These are phyloP conservation scores for Termitomyces sp. DNA, from an alignment of 768 basidiomycete genomes.

Conservation along the genomic window DNA sequence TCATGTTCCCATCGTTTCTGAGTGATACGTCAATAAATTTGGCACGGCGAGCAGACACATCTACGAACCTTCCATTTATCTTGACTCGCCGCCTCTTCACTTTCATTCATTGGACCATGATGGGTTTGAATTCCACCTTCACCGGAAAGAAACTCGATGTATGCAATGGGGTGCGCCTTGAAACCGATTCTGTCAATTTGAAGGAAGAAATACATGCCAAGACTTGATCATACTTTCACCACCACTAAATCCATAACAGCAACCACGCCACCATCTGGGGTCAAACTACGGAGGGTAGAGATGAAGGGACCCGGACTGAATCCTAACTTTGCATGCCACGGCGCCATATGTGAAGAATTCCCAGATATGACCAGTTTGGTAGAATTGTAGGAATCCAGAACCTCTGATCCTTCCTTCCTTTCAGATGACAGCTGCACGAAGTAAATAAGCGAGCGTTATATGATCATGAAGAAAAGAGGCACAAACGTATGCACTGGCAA, in stretches of 20 bases:
- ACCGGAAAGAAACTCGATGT: conserved; percentile 59
- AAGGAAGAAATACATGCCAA: background rate
- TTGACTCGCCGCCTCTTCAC: conserved; percentile 57
- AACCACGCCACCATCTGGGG: conserved; percentile 75
- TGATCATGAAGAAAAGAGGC: background rate
- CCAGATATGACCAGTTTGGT: conserved; percentile 66
- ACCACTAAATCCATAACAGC: conserved; percentile 72
- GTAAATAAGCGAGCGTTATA: background rate
- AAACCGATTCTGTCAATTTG: background rate
- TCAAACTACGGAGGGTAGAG: conserved; percentile 74
- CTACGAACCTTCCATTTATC: conserved; percentile 69
- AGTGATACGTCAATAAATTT: background rate
- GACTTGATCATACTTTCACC: conserved; percentile 43
- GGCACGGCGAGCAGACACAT: background rate
- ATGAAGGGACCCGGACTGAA: conserved; percentile 63
- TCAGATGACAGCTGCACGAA: conserved; percentile 56
- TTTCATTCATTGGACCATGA: conserved; percentile 63
- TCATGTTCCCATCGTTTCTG: conserved; percentile 58
- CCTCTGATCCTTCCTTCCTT: conserved; percentile 73
- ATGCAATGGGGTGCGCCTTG: conserved; percentile 73
- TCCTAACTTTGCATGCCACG: conserved; percentile 88
- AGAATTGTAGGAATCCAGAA: conserved; percentile 73
- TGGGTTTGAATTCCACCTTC: conserved; percentile 41
- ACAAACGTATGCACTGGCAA: conserved; percentile 76
- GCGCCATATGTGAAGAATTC: conserved; percentile 81